phyloP scores from a whole-genome alignment of 345 rosid species.

The Camelina hispida region DNA sequence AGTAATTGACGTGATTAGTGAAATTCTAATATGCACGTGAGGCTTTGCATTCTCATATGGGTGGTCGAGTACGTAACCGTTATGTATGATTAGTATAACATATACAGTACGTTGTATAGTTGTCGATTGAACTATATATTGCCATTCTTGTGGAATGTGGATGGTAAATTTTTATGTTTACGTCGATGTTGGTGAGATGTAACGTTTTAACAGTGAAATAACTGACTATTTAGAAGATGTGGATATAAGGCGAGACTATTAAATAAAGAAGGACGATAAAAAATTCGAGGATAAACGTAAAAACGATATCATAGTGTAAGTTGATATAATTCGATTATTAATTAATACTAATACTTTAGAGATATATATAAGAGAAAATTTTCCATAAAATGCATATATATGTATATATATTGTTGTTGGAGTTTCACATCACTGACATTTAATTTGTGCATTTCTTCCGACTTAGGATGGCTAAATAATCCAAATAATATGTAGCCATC shows the following conservation, averaged over 20 bases:
- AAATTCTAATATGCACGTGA: background rate
- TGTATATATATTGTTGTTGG: constrained; percentile 14
- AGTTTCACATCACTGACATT: constrained; percentile 32
- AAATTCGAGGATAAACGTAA: background rate
- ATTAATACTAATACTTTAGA: background rate
- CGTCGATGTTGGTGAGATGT: constrained; percentile 1
- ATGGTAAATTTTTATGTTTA: background rate
- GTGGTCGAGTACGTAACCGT: background rate
- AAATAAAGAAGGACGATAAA: background rate
- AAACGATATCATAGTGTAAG: background rate
- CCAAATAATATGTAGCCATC: constrained; percentile 11
- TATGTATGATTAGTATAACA: background rate
- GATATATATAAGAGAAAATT: background rate
- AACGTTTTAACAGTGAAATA: background rate
- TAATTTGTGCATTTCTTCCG: background rate
- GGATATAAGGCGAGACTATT: background rate
- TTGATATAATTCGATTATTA: background rate
- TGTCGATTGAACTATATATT: background rate
- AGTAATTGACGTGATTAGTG: background rate
- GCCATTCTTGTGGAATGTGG: background rate
- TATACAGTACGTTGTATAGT: background rate
- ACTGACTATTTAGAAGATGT: background rate
- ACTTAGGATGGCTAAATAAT: constrained; percentile 26
- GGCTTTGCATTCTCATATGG: background rate
- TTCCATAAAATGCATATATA: background rate